Base-by-base conservation (phyloP, 2,329 filamentous ascomycete species). In the Ceratocystis cacaofunesta region DNA sequence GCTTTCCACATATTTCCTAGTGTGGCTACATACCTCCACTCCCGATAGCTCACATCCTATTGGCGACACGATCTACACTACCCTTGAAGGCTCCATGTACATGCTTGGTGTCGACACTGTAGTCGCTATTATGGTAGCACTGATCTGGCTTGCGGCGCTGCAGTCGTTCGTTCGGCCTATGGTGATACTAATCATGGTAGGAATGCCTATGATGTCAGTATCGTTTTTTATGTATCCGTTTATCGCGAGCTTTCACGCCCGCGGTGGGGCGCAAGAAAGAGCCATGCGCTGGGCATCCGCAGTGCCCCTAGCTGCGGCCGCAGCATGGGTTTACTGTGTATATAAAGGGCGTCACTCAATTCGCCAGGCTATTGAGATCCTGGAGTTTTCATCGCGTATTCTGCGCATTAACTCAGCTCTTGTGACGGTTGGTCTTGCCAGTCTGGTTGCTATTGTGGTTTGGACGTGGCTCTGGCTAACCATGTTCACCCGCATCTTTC, bases 401-500 rank as follows among this genome's bases (percentile, higher is more conserved):
- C 79, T 99, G 17, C 84, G 87, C 5, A 88, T 90, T 44, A 95
- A 95, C 71, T 86, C 90, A 8, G 90, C 88, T 1, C 80, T 99
- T 22, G 80, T 97, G 43, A 73, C 89, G 1, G 82, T 96, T n/a
- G 94, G 94, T 2, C 87, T 96, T 71, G 84, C 81, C 10, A 88
- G 87, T 25, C 81, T 97, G 15, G 82, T 78, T 5, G 78, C 86
- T 30, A 87, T 95, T 55, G 88, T 96, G 8, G 77, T 84, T 15
- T 97, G 92, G 88, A 96, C 92, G 0, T 99, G 94, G 94, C 75
- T 89, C 5, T 99, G 94, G 94, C 84, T 97, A 70, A 85, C 86
- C 70, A 96, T 99, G 91, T 97, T 99, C 75, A 92, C 92, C 6
- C 84, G 91, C 57, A 86, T 97, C 67, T 99, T 99, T 74, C 84